Evolutionary conservation across 371 early-diverging fungal genomes (phyloP).

Genomic region (Basidiobolus meristosporus): DNA sequence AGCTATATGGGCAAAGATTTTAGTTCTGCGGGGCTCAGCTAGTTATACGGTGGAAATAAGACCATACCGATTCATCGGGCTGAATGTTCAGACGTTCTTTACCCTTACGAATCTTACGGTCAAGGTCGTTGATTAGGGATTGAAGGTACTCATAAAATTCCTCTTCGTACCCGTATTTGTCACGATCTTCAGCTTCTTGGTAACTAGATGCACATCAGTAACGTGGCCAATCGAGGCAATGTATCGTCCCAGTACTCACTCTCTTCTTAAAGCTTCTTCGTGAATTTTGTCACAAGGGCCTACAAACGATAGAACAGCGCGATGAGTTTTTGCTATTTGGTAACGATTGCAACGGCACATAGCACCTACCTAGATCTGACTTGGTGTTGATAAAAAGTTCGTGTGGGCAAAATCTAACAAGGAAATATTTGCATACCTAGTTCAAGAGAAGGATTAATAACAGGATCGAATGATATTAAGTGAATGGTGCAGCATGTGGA

Average conservation of each 20-base stretch:
- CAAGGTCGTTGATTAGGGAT: constrained; percentile 46
- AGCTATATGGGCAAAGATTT: constrained; percentile 12
- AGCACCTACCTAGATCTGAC: constrained; percentile 47
- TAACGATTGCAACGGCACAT: too few species aligned
- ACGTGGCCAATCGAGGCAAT: background rate
- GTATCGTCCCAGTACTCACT: constrained; percentile 12
- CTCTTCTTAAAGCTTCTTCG: constrained; percentile 56
- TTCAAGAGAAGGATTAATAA: background rate
- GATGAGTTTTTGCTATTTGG: background rate
- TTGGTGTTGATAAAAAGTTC: constrained; percentile 77
- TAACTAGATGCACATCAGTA: constrained; percentile 14
- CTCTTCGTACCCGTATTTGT: constrained; percentile 50
- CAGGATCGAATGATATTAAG: background rate
- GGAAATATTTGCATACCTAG: constrained; percentile 69
- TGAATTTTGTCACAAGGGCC: constrained; percentile 57
- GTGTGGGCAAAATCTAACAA: constrained; percentile 74
- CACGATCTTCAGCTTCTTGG: constrained; percentile 37
- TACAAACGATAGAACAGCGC: constrained; percentile 2
- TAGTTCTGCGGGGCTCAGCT: constrained; percentile 2
- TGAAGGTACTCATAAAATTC: constrained; percentile 54
- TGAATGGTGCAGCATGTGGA: too few species aligned
- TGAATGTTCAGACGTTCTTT: constrained; percentile 51
- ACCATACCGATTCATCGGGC: constrained; percentile 40
- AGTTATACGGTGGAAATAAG: constrained; percentile 1
- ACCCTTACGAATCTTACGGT: constrained; percentile 54